A percentile compares a stretch with the other conserved stretches of the same genome.
Evolutionary conservation across 2,329 filamentous ascomycete species (phyloP).

Genomic region (Pestalotiopsis fici): DNA sequence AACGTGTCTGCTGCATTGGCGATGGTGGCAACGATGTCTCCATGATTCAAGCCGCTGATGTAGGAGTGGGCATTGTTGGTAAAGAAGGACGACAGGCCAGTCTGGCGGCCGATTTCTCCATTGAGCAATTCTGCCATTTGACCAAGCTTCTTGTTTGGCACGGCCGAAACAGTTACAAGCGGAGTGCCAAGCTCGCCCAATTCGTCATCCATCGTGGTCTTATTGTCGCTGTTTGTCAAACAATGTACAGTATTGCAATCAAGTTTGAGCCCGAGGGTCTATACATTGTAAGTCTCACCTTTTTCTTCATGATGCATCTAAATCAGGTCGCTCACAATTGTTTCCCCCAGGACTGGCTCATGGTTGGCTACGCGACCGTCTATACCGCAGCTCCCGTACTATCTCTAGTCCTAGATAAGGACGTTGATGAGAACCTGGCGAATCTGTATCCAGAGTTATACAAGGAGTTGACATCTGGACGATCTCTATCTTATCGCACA

Average conservation of each 20-base stretch:
- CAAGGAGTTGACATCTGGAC: slow-evolving; percentile 90
- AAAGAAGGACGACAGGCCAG: slow-evolving; percentile 96
- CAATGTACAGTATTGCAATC: slow-evolving; percentile 93
- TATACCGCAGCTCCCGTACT: slow-evolving; percentile 95
- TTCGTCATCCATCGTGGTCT: slow-evolving; percentile 98
- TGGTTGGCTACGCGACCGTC: slow-evolving; percentile 94
- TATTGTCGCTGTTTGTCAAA: slow-evolving; percentile 94
- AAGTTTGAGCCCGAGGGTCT: slow-evolving; percentile 91
- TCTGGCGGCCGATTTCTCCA: slow-evolving; percentile 93
- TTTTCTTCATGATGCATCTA: too few species aligned
- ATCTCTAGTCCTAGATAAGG: slow-evolving; percentile 89
- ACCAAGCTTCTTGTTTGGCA: slow-evolving; percentile 99
- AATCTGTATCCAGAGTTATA: slow-evolving; percentile 97
- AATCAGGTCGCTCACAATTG: neutral
- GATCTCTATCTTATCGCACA: slow-evolving; percentile 84
- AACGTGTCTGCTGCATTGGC: slow-evolving; percentile 95
- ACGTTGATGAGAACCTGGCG: slow-evolving; percentile 90
- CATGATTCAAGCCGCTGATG: slow-evolving; percentile 98
- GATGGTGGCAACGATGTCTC: slow-evolving; percentile 98
- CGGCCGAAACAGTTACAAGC: slow-evolving; percentile 94
- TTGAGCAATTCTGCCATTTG: slow-evolving; percentile 91
- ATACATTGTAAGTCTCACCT: slow-evolving; percentile 62
- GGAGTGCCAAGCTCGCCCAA: slow-evolving; percentile 91
- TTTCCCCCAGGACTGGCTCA: slow-evolving; percentile 73
- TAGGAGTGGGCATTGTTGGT: slow-evolving; percentile 95